A percentile compares a stretch with the other conserved stretches of the same genome.
Conservation (phyloP, 2,329 filamentous ascomycete species). For the Pyricularia pennisetigena region DNA sequence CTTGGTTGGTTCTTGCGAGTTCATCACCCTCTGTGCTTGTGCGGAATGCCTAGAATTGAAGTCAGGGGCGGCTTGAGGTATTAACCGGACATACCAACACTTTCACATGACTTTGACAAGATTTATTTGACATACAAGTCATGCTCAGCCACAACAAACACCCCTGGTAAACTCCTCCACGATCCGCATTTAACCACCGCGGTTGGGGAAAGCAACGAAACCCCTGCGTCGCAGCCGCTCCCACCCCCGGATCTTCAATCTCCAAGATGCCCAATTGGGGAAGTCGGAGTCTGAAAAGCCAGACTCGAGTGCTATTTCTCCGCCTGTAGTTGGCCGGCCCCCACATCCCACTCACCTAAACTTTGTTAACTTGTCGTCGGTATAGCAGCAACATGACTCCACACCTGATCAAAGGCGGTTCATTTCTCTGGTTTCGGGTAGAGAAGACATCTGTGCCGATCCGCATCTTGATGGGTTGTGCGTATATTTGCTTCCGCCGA, state of each 20-base stretch:
- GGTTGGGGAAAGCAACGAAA: not conserved
- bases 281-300: not conserved
- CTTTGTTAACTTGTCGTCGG: not conserved
- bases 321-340: not conserved
- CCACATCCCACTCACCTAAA: not conserved
- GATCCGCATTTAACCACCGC: not conserved
- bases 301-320: not conserved
- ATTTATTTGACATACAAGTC: not conserved
- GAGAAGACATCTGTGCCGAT: not conserved
- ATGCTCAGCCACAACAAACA: not conserved
- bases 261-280: not conserved
- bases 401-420: not conserved
- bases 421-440: not conserved
- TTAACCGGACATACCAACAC: not conserved
- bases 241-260: not conserved
- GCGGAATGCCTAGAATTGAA: not conserved
- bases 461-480: not conserved
- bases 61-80: not conserved
- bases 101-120: not conserved
- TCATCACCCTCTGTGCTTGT: not conserved
- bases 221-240: not conserved
- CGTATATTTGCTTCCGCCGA: not conserved
- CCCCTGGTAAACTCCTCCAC: not conserved
- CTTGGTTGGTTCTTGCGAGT: not conserved
- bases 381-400: not conserved